These are phyloP conservation scores for Mycena metata DNA, from an alignment of 768 basidiomycete species.

Conservation along the genomic window DNA sequence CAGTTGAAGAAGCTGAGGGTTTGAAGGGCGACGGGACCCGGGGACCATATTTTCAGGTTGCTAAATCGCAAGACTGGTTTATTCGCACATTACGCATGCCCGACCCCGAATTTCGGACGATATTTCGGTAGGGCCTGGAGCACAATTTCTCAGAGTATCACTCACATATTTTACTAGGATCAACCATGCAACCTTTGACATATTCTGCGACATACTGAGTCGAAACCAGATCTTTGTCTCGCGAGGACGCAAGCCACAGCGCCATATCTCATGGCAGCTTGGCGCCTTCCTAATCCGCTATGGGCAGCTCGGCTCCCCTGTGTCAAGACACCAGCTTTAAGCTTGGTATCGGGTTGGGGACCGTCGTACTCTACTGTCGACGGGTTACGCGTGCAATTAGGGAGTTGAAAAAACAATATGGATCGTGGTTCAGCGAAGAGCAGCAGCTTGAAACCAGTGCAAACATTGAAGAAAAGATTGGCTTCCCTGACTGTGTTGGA, in stretches of 20 bases:
- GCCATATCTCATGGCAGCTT: conserved; percentile 39
- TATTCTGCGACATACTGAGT: conserved; percentile 28
- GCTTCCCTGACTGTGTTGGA: conserved; percentile 22
- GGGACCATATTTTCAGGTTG: conserved; percentile 28
- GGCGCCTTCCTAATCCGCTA: conserved; percentile 41
- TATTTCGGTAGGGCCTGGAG: conserved; percentile 25
- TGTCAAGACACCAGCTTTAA: conserved; percentile 32
- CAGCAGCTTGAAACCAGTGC: conserved; percentile 22
- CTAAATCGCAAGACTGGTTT: conserved; percentile 20
- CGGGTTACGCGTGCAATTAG: conserved; percentile 31
- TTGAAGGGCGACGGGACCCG: conserved; percentile 23
- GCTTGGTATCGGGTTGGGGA: conserved; percentile 40
- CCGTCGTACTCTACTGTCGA: conserved; percentile 41
- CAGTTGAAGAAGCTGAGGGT: conserved; percentile 8
- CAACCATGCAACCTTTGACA: conserved; percentile 24
- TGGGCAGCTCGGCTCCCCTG: conserved; percentile 36
- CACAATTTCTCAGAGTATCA: not conserved
- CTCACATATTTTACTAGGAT: conserved; percentile 14
- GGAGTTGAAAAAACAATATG: conserved; percentile 18
- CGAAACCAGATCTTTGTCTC: conserved; percentile 39
- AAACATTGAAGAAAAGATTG: conserved; percentile 21
- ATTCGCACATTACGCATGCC: conserved; percentile 7
- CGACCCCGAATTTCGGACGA: conserved; percentile 23
- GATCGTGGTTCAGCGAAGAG: conserved; percentile 13
- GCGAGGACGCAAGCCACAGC: conserved; percentile 13